Evolutionary conservation across 23 red algal species (phyloP).

Genomic region (Gracilaria domingensis): DNA sequence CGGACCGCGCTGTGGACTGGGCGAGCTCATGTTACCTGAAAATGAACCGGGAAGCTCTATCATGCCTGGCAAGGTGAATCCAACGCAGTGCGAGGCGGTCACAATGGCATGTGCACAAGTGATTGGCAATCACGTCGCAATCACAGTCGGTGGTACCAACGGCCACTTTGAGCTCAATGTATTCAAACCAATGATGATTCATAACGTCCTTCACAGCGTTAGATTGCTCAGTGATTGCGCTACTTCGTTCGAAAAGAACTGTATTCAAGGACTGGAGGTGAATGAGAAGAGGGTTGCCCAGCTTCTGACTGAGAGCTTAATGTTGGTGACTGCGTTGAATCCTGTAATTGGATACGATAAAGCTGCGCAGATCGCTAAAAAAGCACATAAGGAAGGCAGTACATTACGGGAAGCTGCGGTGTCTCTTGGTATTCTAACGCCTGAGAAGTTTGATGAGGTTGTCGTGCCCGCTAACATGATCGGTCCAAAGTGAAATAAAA

Average conservation of each 20-base stretch:
- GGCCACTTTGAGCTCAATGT: constrained; percentile 99
- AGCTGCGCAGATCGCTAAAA: constrained; percentile 97
- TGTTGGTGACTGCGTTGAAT: constrained; percentile 99
- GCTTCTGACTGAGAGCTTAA: constrained; percentile 85
- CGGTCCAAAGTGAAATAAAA: constrained; percentile 67
- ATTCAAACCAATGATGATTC: constrained; percentile 95
- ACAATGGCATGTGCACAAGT: constrained; percentile 96
- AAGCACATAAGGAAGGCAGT: constrained; percentile 86
- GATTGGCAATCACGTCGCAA: constrained; percentile 92
- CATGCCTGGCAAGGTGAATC: constrained; percentile 99
- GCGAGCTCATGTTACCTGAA: constrained; percentile 89
- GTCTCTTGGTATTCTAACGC: constrained; percentile 65
- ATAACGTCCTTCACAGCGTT: constrained; percentile 87
- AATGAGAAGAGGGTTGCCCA: constrained; percentile 75
- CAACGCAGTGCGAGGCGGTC: constrained; percentile 96
- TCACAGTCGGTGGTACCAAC: constrained; percentile 87
- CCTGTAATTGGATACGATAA: constrained; percentile 98
- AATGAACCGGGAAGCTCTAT: constrained; percentile 98
- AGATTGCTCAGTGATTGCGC: constrained; percentile 83
- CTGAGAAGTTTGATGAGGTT: constrained; percentile 82
- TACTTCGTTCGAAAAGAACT: constrained; percentile 80
- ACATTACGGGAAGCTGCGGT: constrained; percentile 80
- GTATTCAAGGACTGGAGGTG: constrained; percentile 79
- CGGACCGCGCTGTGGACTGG: constrained; percentile 95
- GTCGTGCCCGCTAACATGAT: constrained; percentile 97